A percentile compares a stretch with the other conserved stretches of the same genome.
Conservation (phyloP, 352 stramenopile species). For the Aphanomyces euteiches region DNA sequence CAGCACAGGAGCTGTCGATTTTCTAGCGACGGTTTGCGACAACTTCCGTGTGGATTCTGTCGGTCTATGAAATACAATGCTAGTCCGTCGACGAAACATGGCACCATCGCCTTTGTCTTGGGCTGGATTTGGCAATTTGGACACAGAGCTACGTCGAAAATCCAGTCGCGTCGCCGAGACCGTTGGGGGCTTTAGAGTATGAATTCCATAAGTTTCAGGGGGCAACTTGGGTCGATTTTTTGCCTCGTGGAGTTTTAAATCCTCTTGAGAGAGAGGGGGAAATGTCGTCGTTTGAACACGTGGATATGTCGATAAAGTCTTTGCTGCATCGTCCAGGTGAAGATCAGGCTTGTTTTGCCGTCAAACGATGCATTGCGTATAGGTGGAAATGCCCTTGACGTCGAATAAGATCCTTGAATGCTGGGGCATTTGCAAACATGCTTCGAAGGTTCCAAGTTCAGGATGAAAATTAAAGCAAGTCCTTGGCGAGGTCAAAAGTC, state of each 20-base stretch:
- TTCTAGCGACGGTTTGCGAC: not conserved
- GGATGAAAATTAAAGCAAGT: too few species aligned
- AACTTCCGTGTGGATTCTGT: not conserved
- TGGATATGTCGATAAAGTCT: conserved; percentile 2
- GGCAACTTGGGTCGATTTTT: conserved; percentile 17
- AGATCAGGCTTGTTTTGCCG: conserved; percentile 22
- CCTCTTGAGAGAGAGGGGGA: conserved; percentile 1
- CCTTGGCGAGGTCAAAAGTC: not conserved
- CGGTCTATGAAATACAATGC: conserved; percentile 1
- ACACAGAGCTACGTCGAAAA: not conserved
- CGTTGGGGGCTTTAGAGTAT: not conserved
- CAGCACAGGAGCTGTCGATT: not conserved
- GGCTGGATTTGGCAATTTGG: not conserved
- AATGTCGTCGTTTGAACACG: conserved; percentile 4
- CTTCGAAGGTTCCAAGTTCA: too few species aligned
- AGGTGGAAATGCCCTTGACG: too few species aligned
- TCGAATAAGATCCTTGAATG: too few species aligned
- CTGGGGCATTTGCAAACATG: too few species aligned
- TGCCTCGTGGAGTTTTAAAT: not conserved
- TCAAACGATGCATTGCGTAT: too few species aligned
- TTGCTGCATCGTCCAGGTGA: not conserved
- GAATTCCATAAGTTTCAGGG: conserved; percentile 7
- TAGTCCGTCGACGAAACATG: not conserved
- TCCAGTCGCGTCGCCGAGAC: not conserved
- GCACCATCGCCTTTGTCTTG: not conserved